Conservation (phyloP, 129 eudicot genomes). For the Glebionis coronaria region DNA sequence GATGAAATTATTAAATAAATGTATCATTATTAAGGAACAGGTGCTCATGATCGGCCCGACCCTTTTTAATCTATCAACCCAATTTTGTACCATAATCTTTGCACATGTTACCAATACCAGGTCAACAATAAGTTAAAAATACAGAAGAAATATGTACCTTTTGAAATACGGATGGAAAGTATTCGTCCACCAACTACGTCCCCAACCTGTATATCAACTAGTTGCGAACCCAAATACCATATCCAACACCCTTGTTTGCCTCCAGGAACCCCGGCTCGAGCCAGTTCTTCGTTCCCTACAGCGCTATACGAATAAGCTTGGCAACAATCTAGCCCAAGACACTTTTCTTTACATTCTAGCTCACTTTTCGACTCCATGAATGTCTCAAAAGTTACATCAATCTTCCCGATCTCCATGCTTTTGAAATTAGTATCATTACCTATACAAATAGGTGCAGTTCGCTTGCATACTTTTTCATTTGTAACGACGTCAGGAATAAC, state of each 20-base stretch:
- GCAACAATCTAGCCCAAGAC: constrained; percentile 37
- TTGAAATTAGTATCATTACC: constrained; percentile 28
- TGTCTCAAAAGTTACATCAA: constrained; percentile 36
- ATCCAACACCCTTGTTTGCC: constrained; percentile 41
- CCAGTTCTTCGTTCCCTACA: constrained; percentile 24
- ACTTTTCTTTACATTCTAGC: constrained; percentile 34
- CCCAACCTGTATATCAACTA: constrained; percentile 33
- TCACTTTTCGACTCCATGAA: constrained; percentile 33
- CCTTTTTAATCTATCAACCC: no score
- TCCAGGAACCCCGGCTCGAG: constrained; percentile 27
- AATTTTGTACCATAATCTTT: no score
- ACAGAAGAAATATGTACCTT: constrained; percentile 9
- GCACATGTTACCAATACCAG: no score
- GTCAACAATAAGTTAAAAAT: neutral
- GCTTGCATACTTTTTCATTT: constrained; percentile 27
- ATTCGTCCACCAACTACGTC: constrained; percentile 23
- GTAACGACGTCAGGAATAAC: constrained; percentile 17
- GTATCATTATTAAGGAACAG: no score
- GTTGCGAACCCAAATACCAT: constrained; percentile 36
- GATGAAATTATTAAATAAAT: no score
- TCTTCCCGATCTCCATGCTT: constrained; percentile 30
- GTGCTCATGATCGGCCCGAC: no score
- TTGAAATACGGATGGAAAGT: constrained; percentile 21
- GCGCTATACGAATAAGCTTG: constrained; percentile 37
- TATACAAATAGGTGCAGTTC: constrained; percentile 26